Conservation (phyloP, 2,329 filamentous ascomycete species). For the Lachnellula willkommii region DNA sequence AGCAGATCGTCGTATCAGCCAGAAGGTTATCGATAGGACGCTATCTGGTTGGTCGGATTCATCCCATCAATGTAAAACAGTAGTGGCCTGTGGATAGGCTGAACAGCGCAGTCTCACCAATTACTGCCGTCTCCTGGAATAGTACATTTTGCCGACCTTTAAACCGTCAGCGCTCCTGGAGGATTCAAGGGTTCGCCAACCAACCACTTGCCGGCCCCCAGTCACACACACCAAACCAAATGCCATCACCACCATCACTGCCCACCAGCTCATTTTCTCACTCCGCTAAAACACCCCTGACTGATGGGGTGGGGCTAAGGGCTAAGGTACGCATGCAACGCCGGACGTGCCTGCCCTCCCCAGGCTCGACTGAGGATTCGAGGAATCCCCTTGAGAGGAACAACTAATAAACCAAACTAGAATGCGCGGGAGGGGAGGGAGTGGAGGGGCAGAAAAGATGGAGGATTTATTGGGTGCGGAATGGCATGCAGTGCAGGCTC, state of each 20-base stretch:
- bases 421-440: not conserved
- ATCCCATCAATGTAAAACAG: slow-evolving; percentile 1
- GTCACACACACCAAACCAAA: too few species aligned
- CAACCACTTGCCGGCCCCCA: too few species aligned
- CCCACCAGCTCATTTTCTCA: too few species aligned
- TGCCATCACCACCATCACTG: too few species aligned
- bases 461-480: not conserved
- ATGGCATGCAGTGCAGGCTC: not conserved
- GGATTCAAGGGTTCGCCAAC: too few species aligned
- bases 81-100: not conserved
- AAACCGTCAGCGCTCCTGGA: too few species aligned
- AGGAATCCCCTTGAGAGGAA: not conserved
- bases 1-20: not conserved
- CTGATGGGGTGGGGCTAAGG: too few species aligned
- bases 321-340: not conserved
- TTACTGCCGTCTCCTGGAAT: too few species aligned
- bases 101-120: too few species aligned
- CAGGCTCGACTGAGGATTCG: slow-evolving; percentile 3
- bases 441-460: not conserved
- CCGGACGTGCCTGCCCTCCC: not conserved
- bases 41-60: not conserved
- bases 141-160: too few species aligned
- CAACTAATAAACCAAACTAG: not conserved
- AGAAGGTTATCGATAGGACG: not conserved
- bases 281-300: too few species aligned